Evolutionary conservation across 331 rosid species (phyloP), one percentile per base, ranked within the genome.

Genomic region (Rhamnella rubrinervis): DNA sequence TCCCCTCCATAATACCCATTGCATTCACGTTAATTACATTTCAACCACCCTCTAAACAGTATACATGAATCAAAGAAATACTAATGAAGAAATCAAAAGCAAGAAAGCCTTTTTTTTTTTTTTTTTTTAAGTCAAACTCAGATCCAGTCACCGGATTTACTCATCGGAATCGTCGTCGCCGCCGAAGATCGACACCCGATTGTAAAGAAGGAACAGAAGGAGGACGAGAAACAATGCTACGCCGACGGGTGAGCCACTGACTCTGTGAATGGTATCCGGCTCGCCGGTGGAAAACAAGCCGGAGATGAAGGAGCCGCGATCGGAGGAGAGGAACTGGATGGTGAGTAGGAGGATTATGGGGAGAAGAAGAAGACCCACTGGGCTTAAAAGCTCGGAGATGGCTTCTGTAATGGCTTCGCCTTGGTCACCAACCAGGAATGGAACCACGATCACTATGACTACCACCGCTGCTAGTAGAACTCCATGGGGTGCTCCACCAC

Each of bases 311-410:
- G 98, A 90, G 47, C 95, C 97, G 1, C 91, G 87, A 17, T 87
- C 92, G n/a, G 98, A 91, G 51, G 98, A 93, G 76, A 93, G 96
- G 70, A 91, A 86, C 73, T 93, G 98, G 18, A 91, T 93, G 26
- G 77, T 64, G 76, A 93, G 91, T 11, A 93, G 97, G 80, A 93
- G 98, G 14, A 85, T 6, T 20, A 93, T 79, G 39, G 97, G 97
- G 21, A 93, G 89, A 37, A 95, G 90, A 51, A 95, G 95, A 4
- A 91, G 89, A 4, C 97, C 97, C 0, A 95, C 16, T 0, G 97
- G 97, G 67, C 93, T 95, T 0, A 95, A 75, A 0, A 95, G 90
- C 68, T 89, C 96, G 4, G 97, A 80, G 5, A 95, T 68, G 5
- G 83, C 91, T 35, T 81, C 95, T 2, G 93, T 91, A 39, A 91